phyloP scores from a whole-genome alignment of 306 rosid genomes.

The Lathyrus sativus region DNA sequence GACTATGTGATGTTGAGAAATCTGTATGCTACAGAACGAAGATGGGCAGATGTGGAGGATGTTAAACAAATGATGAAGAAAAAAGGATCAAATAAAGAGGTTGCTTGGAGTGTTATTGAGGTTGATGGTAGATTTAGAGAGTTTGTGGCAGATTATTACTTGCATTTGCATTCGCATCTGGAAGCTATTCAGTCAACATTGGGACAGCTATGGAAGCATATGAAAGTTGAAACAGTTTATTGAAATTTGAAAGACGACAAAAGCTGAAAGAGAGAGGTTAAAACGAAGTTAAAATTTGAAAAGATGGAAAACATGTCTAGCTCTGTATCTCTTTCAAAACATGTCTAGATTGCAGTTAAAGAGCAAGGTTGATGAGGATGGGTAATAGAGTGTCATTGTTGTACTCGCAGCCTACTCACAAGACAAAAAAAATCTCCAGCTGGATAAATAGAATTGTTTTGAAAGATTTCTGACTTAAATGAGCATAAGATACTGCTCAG shows the following conservation, averaged over 20 bases:
- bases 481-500: too few species aligned
- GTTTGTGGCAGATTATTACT: constrained; percentile 54
- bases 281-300: neutral
- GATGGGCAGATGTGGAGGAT: constrained; percentile 68
- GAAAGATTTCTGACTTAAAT: too few species aligned
- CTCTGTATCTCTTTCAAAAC: too few species aligned
- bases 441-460: too few species aligned
- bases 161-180: constrained; percentile 33
- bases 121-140: constrained; percentile 57
- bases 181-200: constrained; percentile 46
- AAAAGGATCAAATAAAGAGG: constrained; percentile 58
- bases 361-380: too few species aligned
- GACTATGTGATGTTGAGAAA: constrained; percentile 65
- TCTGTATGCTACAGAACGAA: constrained; percentile 54
- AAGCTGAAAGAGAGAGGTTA: constrained; percentile 4
- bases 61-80: constrained; percentile 56
- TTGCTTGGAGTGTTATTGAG: constrained; percentile 65
- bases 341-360: too few species aligned
- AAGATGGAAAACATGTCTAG: too few species aligned
- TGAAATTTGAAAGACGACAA: constrained; percentile 8
- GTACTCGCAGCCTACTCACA: too few species aligned
- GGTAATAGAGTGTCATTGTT: too few species aligned
- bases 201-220: constrained; percentile 59
- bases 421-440: too few species aligned
- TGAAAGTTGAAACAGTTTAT: constrained; percentile 47